phyloP scores from a whole-genome alignment of 345 rosid genomes.

The Lepidium didymum region DNA sequence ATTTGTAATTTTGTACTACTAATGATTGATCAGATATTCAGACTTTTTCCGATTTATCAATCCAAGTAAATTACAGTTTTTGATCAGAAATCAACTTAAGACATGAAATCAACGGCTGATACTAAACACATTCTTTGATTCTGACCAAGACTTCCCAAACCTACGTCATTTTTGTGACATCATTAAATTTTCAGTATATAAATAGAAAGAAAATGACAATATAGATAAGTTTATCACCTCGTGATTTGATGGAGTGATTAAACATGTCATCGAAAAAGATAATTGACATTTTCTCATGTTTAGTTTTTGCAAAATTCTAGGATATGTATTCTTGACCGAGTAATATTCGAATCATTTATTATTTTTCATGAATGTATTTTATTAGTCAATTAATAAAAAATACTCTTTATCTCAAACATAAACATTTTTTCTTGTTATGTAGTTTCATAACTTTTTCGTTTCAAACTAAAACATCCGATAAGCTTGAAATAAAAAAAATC shows the following conservation, averaged over 20 bases:
- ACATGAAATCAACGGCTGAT: background rate
- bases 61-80: too few relatives aligned
- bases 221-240: constrained; percentile 1
- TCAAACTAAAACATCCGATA: too few relatives aligned
- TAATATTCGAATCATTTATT: too few relatives aligned
- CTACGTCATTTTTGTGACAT: constrained; percentile 8
- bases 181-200: background rate
- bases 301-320: too few relatives aligned
- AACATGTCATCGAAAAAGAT: constrained; percentile 18
- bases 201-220: background rate
- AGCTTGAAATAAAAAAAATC: too few relatives aligned
- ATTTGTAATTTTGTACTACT: too few relatives aligned
- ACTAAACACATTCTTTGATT: background rate
- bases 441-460: too few relatives aligned
- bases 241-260: constrained; percentile 12
- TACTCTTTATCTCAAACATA: too few relatives aligned
- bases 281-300: background rate
- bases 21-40: background rate
- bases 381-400: too few relatives aligned
- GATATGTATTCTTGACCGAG: too few relatives aligned
- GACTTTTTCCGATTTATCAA: background rate
- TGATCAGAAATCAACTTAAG: background rate
- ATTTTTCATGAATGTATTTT: too few relatives aligned
- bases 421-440: too few relatives aligned
- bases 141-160: background rate